Percentiles rank a stretch among this genome's conserved stretches.
phyloP scores from a whole-genome alignment of 495 filamentous ascomycete genomes.

The Entonaema liquescens region DNA sequence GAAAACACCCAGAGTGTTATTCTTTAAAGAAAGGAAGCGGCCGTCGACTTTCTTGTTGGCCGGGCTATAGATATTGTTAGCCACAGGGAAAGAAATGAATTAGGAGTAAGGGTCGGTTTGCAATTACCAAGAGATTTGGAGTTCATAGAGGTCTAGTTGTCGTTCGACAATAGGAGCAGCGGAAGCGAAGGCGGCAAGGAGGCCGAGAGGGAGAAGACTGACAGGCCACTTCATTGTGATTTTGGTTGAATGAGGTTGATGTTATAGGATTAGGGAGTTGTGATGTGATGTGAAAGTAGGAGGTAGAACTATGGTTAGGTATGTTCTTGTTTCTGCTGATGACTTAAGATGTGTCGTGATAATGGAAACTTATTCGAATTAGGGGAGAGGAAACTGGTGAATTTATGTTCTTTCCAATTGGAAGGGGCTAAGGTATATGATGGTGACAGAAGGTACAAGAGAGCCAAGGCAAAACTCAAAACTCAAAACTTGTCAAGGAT shows the following conservation, averaged over 20 bases:
- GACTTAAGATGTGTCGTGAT: neutral
- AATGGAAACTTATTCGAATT: slow-evolving; percentile 5
- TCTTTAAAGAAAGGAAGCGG: slow-evolving; percentile 37
- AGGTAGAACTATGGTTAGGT: neutral
- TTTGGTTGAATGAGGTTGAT: neutral
- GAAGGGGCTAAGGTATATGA: neutral
- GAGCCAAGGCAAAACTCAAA: slow-evolving; percentile 3
- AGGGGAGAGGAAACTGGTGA: slow-evolving; percentile 10
- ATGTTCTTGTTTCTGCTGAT: neutral
- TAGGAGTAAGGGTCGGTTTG: neutral
- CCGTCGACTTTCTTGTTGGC: slow-evolving; percentile 40
- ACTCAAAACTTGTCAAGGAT: too few species aligned
- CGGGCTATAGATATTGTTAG: slow-evolving; percentile 26
- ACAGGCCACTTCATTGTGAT: slow-evolving; percentile 42
- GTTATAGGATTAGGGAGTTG: neutral
- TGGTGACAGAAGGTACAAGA: neutral
- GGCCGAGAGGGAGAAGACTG: slow-evolving; percentile 37
- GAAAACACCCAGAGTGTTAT: slow-evolving; percentile 38
- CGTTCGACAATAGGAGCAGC: slow-evolving; percentile 38
- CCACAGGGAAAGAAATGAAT: neutral
- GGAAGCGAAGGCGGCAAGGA: slow-evolving; percentile 33
- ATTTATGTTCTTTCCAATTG: slow-evolving; percentile 29
- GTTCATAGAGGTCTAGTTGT: slow-evolving; percentile 42
- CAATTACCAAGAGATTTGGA: slow-evolving; percentile 43
- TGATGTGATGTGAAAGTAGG: neutral